phyloP scores from a whole-genome alignment of 768 basidiomycete genomes.

The Dictyophora rubrovolvata region DNA sequence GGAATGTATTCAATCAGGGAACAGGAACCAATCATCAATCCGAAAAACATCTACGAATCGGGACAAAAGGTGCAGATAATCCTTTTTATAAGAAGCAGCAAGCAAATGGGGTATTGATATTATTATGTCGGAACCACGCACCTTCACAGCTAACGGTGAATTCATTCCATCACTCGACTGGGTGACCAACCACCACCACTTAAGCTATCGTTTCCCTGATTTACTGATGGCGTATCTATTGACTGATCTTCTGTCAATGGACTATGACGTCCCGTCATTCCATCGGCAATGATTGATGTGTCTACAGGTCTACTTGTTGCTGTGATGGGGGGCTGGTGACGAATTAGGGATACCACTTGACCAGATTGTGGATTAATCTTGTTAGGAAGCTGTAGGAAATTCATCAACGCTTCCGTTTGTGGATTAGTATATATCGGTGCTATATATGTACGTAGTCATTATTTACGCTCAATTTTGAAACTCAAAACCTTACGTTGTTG shows the following conservation, averaged over 20 bases:
- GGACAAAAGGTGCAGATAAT: not conserved
- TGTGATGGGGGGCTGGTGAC: not conserved
- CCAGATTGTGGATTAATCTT: slow-evolving; percentile 36
- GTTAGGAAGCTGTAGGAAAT: slow-evolving; percentile 70
- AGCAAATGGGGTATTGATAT: not conserved
- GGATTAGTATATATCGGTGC: slow-evolving; percentile 77
- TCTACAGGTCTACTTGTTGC: not conserved
- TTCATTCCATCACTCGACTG: slow-evolving; percentile 4
- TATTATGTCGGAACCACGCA: not conserved
- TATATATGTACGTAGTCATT: slow-evolving; percentile 21
- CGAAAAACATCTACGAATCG: no score
- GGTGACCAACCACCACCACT: slow-evolving; percentile 2
- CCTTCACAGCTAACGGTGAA: not conserved
- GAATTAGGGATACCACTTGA: not conserved
- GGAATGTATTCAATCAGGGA: no score
- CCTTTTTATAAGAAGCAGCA: not conserved
- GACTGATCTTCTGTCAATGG: not conserved
- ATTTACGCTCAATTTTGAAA: slow-evolving; percentile 3
- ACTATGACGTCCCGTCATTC: not conserved
- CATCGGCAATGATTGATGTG: not conserved
- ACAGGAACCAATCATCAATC: not conserved
- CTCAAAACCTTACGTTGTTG: slow-evolving; percentile 26
- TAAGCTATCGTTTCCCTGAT: not conserved
- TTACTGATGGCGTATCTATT: not conserved
- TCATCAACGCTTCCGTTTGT: slow-evolving; percentile 80